Base-by-base conservation (phyloP, 371 early-diverging fungal species). In the Apophysomyces elegans region DNA sequence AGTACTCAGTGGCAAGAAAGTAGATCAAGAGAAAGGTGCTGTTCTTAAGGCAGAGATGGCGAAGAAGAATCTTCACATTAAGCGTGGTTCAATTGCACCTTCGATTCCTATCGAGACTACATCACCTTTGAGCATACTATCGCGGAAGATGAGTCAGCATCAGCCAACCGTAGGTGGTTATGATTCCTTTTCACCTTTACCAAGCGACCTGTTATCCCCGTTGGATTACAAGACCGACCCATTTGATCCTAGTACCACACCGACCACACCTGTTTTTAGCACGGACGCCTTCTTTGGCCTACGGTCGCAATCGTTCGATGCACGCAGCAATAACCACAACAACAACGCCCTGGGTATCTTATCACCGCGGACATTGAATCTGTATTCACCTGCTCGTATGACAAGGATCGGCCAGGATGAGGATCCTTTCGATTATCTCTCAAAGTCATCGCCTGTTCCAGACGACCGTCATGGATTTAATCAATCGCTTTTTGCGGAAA, bases 361-460 rank as follows among this genome's bases (percentile, higher is more conserved):
- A 18, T 60, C 71, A 18, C 67, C 76, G 37, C 74, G 71, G 50
- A 50, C 77, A 37, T 66, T 71, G 50, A 63, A 71, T 44, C 63
- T 77, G 26, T 56, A 65, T 63, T 62, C 67, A 32, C 66, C 46
- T 16, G 61, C 56, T 57, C 13, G 50, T 14, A 37, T 60, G 14
- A 50, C 11, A 50, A 57, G 35, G 16, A 16, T 47, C 9, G 56
- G 39, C 35, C 62, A 61, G 44, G 58, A 95, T 90, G 86, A 93
- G 93, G 65, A 98, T 95, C 96, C 90, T 89, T 68, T 93, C 91
- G 65, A 94, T 91, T 78, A 96, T 92, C 73, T 97, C 90, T 79
- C 92, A 89, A 56, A 96, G 94, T 84, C 95, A 86, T 79, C 74
- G 41, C 79, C 79, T 21, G 73, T 71, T 11, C 62, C 67, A 7